phyloP scores from a whole-genome alignment of 2,329 filamentous ascomycete species.

The Fusarium transvaalense region DNA sequence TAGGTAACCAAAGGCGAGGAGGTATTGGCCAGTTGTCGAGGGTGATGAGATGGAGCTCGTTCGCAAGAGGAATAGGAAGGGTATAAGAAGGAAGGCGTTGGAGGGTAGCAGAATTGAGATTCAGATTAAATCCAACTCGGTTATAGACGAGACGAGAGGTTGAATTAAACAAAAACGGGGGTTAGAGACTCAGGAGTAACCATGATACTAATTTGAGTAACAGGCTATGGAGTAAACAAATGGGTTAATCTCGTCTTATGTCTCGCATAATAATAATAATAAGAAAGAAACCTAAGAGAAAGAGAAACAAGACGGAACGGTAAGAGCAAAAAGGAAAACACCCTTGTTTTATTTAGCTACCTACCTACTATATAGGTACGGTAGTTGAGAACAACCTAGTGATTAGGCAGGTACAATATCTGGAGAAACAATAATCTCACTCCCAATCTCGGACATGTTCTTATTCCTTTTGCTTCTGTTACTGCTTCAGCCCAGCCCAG shows the following conservation, averaged over 20 bases:
- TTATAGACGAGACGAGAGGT: slow-evolving; percentile 29
- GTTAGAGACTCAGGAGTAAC: slow-evolving; percentile 26
- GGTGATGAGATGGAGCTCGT: background rate
- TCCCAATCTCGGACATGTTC: background rate
- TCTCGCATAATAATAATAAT: slow-evolving; percentile 22
- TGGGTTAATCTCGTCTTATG: slow-evolving; percentile 35
- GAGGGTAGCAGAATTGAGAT: background rate
- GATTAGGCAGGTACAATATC: background rate
- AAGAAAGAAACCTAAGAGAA: slow-evolving; percentile 5
- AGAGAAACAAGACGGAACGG: slow-evolving; percentile 18
- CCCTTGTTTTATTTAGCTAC: slow-evolving; percentile 1
- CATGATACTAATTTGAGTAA: slow-evolving; percentile 37
- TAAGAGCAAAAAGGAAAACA: background rate
- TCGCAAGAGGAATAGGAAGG: background rate
- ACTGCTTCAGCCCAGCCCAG: slow-evolving; percentile 4
- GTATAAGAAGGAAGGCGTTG: background rate
- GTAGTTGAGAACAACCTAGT: too few relatives aligned
- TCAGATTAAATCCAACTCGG: slow-evolving; percentile 12
- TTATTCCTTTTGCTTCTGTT: slow-evolving; percentile 3
- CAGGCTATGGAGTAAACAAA: slow-evolving; percentile 15
- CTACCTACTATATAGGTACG: too few relatives aligned
- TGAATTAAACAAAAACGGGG: slow-evolving; percentile 28
- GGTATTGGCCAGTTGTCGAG: background rate
- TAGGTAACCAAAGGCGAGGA: background rate
- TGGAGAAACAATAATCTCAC: background rate